These are phyloP conservation scores for Tricholoma hemisulphureum DNA, from an alignment of 768 basidiomycete species.

Conservation along the genomic window DNA sequence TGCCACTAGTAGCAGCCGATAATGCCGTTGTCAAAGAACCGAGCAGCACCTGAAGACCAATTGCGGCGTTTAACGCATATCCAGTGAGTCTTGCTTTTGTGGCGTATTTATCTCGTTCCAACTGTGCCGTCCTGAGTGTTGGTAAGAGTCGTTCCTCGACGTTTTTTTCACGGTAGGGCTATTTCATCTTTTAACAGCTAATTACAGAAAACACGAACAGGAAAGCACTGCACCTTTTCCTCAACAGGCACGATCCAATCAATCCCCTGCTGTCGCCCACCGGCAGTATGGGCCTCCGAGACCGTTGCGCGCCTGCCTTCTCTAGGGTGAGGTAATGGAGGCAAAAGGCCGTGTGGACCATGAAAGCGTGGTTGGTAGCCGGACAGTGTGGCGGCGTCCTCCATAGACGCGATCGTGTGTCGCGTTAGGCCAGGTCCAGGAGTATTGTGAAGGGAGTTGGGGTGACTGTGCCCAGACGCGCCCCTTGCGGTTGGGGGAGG, in stretches of 20 bases:
- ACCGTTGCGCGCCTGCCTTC: not conserved
- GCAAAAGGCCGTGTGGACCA: constrained; percentile 5
- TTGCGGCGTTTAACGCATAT: constrained; percentile 45
- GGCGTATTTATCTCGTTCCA: constrained; percentile 47
- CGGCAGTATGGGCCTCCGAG: constrained; percentile 1
- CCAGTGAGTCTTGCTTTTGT: constrained; percentile 43
- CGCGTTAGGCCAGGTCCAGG: not conserved
- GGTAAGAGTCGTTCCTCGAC: constrained; percentile 53
- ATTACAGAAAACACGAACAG: not conserved
- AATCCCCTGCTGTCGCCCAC: constrained; percentile 30
- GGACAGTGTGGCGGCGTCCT: not conserved
- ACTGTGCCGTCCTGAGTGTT: constrained; percentile 47
- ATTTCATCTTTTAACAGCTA: not conserved
- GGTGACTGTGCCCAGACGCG: constrained; percentile 1
- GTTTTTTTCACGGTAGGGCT: constrained; percentile 31
- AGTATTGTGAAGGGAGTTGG: constrained; percentile 6
- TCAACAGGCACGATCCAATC: constrained; percentile 42
- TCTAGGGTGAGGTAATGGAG: constrained; percentile 11
- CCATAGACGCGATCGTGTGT: constrained; percentile 1
- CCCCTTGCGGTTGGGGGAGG: not conserved
- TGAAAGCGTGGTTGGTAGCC: not conserved
- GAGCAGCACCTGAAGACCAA: constrained; percentile 60
- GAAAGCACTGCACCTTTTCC: constrained; percentile 21
- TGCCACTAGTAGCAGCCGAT: constrained; percentile 45
- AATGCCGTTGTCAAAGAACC: constrained; percentile 69